Evolutionary conservation across 2,329 filamentous ascomycete species (phyloP).

Genomic region (Colletotrichum sp.): DNA sequence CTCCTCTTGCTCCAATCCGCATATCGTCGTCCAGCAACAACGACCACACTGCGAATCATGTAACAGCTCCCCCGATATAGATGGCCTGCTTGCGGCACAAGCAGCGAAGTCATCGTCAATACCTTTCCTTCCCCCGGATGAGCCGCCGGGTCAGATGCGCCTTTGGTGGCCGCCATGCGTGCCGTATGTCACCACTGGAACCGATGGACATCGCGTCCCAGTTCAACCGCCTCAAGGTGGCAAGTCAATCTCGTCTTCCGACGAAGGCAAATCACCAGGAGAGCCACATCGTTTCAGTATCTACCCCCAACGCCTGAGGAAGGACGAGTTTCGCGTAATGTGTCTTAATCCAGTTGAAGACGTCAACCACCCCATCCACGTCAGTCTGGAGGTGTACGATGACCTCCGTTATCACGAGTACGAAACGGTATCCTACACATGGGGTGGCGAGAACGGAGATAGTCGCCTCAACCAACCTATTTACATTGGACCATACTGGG

Average conservation of each 20-base stretch:
- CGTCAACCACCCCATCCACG: fast-evolving
- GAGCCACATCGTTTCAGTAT: fast-evolving
- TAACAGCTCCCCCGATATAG: fast-evolving
- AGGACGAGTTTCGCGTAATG: fast-evolving
- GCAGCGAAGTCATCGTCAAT: fast-evolving
- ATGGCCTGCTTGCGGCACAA: fast-evolving
- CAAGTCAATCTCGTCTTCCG: fast-evolving
- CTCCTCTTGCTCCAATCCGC: fast-evolving
- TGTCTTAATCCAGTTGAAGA: background rate
- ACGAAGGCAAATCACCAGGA: too few species aligned
- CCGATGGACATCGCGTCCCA: fast-evolving
- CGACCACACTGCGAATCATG: background rate
- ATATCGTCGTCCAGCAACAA: fast-evolving
- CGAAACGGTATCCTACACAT: background rate
- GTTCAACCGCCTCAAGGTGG: background rate
- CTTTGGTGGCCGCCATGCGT: background rate
- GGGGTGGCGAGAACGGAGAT: background rate
- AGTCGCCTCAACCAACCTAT: fast-evolving
- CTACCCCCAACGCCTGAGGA: fast-evolving
- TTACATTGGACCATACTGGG: fast-evolving
- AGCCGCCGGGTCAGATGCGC: fast-evolving
- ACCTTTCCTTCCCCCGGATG: background rate
- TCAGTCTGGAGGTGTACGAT: background rate
- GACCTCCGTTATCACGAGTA: fast-evolving
- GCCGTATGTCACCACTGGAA: fast-evolving